These are phyloP conservation scores for Capronia americana DNA, from an alignment of 2,329 filamentous ascomycete genomes.

Conservation along the genomic window DNA sequence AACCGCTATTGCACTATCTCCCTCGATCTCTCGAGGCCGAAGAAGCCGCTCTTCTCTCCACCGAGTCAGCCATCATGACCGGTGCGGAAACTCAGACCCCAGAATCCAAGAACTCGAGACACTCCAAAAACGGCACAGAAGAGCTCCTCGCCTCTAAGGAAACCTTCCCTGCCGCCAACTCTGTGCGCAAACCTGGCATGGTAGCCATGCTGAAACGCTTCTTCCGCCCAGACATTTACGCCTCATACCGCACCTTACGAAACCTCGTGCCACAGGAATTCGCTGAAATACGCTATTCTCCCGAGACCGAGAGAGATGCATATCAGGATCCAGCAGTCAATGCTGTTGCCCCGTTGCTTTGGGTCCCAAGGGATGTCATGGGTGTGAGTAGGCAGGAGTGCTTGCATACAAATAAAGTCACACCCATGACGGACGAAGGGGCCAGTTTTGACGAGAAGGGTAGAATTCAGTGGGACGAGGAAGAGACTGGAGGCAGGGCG, in stretches of 20 bases:
- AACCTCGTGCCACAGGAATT: conserved; percentile 68
- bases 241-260: conserved; percentile 74
- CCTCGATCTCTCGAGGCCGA: conserved; percentile 73
- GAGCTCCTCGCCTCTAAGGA: conserved; percentile 36
- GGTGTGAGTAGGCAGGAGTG: conserved; percentile 81
- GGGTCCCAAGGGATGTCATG: conserved; percentile 78
- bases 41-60: conserved; percentile 55
- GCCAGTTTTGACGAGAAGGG: conserved; percentile 74
- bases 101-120: conserved; percentile 29
- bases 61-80: conserved; percentile 18
- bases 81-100: conserved; percentile 1
- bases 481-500: conserved; percentile 57
- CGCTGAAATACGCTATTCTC: conserved; percentile 65
- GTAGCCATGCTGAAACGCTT: conserved; percentile 56
- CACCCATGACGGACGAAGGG: conserved; percentile 81
- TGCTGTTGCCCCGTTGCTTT: conserved; percentile 71
- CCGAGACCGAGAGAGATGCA: conserved; percentile 68
- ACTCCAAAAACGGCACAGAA: conserved; percentile 35
- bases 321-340: conserved; percentile 76
- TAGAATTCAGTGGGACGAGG: conserved; percentile 64
- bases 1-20: conserved; percentile 77
- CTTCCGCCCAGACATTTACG: conserved; percentile 77
- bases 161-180: conserved; percentile 11
- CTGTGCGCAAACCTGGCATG: conserved; percentile 19
- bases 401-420: conserved; percentile 71